A percentile compares a stretch with the other conserved stretches of the same genome.
Conservation (phyloP, 148 eudicot genomes). For the Camellia sinensis region DNA sequence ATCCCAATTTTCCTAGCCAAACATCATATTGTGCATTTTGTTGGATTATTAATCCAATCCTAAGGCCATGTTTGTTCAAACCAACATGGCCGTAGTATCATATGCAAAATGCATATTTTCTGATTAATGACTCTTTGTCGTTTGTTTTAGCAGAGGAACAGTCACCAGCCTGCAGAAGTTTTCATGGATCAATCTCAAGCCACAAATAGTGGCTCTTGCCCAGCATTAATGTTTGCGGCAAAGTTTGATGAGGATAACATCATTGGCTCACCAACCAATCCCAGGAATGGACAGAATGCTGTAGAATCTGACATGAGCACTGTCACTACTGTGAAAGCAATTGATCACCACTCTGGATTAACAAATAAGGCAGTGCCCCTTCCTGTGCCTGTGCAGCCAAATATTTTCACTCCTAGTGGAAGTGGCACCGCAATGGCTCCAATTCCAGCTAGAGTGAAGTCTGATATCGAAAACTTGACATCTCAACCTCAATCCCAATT, state of each 20-base stretch:
- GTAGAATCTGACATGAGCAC: conserved; percentile 40
- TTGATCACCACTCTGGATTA: conserved; percentile 38
- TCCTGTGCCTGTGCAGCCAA: conserved; percentile 38
- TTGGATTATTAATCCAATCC: too few species aligned
- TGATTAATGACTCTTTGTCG: conserved; percentile 1
- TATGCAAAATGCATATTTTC: background rate
- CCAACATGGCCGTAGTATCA: background rate
- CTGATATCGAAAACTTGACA: conserved; percentile 33
- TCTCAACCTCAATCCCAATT: conserved; percentile 50
- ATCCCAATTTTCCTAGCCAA: too few species aligned
- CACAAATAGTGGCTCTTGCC: conserved; percentile 35
- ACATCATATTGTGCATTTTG: too few species aligned
- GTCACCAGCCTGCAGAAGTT: conserved; percentile 44
- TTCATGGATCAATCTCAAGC: conserved; percentile 48
- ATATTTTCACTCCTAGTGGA: conserved; percentile 40
- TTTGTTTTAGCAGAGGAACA: conserved; percentile 42
- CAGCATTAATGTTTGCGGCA: conserved; percentile 41
- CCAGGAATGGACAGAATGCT: conserved; percentile 33
- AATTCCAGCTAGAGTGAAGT: conserved; percentile 31
- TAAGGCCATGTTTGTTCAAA: too few species aligned
- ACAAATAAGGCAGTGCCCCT: conserved; percentile 33
- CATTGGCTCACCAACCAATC: conserved; percentile 31
- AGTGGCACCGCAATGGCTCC: conserved; percentile 32
- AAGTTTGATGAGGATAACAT: conserved; percentile 49
- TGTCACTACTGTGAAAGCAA: conserved; percentile 36